Evolutionary conservation across 495 filamentous ascomycete genomes (phyloP).

Genomic region (Aspergillus baeticus): DNA sequence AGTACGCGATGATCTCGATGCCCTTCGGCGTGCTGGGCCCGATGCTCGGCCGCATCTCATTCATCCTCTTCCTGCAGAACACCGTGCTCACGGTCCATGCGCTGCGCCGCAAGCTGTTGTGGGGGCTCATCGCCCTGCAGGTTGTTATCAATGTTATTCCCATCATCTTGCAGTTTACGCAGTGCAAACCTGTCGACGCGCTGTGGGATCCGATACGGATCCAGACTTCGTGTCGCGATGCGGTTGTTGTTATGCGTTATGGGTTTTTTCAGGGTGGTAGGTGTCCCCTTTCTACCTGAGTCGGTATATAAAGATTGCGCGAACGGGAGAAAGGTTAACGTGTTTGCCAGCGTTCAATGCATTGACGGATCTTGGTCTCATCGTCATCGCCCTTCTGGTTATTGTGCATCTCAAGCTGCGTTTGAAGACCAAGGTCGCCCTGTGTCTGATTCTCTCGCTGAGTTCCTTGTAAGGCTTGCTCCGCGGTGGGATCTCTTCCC

Average conservation of each 20-base stretch:
- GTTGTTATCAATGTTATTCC: constrained; percentile 3
- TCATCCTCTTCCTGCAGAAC: constrained; percentile 2
- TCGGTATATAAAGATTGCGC: too few relatives aligned
- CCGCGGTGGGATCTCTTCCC: neutral
- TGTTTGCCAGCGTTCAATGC: constrained; percentile 6
- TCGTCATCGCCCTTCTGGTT: neutral
- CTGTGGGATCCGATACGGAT: neutral
- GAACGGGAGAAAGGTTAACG: too few relatives aligned
- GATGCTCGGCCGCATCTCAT: constrained; percentile 1
- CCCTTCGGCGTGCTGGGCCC: neutral
- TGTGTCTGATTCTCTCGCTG: neutral
- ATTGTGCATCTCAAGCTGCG: neutral
- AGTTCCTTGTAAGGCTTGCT: neutral
- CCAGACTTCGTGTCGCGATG: neutral
- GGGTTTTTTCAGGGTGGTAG: constrained; percentile 11
- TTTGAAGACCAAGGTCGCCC: neutral
- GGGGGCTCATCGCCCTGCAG: neutral
- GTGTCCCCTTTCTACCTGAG: neutral
- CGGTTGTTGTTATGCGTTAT: neutral
- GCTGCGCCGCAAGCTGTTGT: constrained; percentile 2
- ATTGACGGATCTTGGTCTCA: constrained; percentile 3
- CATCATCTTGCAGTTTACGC: constrained; percentile 4
- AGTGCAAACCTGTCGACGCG: neutral
- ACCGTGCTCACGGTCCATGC: neutral
- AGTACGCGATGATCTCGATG: constrained; percentile 4